Evolutionary conservation across 2,329 filamentous ascomycete species (phyloP), one percentile per base, ranked within the genome.

Genomic region (Blumeria graminis): DNA sequence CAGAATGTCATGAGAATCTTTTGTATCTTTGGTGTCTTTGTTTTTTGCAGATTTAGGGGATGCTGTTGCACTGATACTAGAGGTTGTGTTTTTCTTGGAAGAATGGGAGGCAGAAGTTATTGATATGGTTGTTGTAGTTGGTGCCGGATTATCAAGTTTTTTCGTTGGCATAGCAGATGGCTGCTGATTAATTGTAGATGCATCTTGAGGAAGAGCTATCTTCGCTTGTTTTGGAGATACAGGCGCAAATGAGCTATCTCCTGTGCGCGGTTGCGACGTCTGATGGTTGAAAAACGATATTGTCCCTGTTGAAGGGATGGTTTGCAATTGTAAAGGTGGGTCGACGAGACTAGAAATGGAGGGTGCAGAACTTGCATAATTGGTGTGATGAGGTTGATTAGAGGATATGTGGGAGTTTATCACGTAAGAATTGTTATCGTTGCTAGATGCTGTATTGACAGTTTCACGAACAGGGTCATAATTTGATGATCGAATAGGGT

Each of bases 301-400:
- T 54, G 63, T 43, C 63, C 62, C 63, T 50, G 63, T 59, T 0
- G 65, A 66, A 6, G 65, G 65, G 10, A 64, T 66, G 5, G 62
- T 62, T 36, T 63, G 57, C 3, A 62, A 50, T 38, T 67, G 65
- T 54, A 64, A 68, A 1, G 76, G 76, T 36, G 82, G 84, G 62
- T 94, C 87, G 55, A 95, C 86, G 57, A 95, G 76, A 69, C 86
- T 94, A 6, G 87, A 83, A 62, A 95, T 94, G 2, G 90, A 90
- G 1, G 90, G 89, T 4, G 90, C 95, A 41, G 84, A 84, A 66
- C 85, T 90, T n/a, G 16, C 10, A 10, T n/a, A 14, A 10, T 22
- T 48, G 13, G 18, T 48, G 10, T n/a, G 18, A 22, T 48, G 13
- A n/a, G 86, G 84, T 56, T 84, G 79, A 68, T 84, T 82, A 56